Percentiles rank a stretch among this genome's conserved stretches.
phyloP scores from a whole-genome alignment of 768 basidiomycete genomes.

The Chalciporus chontae region DNA sequence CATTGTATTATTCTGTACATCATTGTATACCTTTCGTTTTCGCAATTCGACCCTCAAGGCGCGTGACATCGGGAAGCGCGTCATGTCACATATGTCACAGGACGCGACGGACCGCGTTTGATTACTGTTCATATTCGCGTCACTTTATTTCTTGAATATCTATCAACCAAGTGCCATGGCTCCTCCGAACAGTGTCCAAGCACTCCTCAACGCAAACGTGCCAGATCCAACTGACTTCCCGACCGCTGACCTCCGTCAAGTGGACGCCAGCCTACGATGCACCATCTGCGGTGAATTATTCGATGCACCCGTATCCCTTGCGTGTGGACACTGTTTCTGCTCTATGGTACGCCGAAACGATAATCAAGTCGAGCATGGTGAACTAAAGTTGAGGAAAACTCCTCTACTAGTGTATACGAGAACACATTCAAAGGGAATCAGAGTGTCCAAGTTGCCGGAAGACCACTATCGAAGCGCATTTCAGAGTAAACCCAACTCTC shows the following conservation, averaged over 20 bases:
- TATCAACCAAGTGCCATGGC: neutral
- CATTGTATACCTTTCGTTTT: neutral
- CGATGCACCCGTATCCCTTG: constrained; percentile 67
- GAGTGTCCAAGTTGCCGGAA: constrained; percentile 76
- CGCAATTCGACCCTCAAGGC: neutral
- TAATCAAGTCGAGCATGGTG: neutral
- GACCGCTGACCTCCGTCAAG: constrained; percentile 48
- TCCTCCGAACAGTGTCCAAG: constrained; percentile 25
- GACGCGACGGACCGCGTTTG: constrained; percentile 8
- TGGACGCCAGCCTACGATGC: constrained; percentile 69
- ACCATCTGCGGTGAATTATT: constrained; percentile 74
- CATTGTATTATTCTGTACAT: too few relatives aligned
- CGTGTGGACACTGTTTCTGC: constrained; percentile 82
- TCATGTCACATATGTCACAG: constrained; percentile 21
- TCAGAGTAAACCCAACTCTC: constrained; percentile 65
- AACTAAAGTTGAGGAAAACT: constrained; percentile 3
- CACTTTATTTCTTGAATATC: neutral
- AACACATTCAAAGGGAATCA: constrained; percentile 51
- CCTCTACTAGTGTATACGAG: constrained; percentile 61
- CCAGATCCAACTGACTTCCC: constrained; percentile 74
- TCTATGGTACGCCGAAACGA: constrained; percentile 50
- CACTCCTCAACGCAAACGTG: constrained; percentile 35
- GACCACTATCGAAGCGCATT: constrained; percentile 51
- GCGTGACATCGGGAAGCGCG: constrained; percentile 19
- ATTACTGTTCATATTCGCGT: neutral